phyloP scores from a whole-genome alignment of 1,284 basidiomycete species.

The Cerrena zonata region DNA sequence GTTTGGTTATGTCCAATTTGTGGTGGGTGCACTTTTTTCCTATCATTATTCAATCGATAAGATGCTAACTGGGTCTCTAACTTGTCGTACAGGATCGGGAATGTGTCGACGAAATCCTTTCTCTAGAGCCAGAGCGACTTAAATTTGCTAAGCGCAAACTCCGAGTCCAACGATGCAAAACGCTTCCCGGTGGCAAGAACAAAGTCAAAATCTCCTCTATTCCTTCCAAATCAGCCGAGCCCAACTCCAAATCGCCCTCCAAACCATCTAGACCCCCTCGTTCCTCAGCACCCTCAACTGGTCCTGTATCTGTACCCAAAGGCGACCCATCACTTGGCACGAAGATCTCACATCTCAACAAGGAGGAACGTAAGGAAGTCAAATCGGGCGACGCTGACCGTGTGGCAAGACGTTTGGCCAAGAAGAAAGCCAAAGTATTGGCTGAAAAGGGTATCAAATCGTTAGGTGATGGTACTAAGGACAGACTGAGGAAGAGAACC shows the following conservation, averaged over 20 bases:
- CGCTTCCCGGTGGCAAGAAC: constrained; percentile 35
- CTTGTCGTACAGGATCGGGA: constrained; percentile 61
- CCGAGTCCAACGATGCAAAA: constrained; percentile 82
- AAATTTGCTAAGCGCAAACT: constrained; percentile 87
- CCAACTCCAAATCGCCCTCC: background rate
- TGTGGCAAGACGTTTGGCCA: constrained; percentile 76
- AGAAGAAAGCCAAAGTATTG: constrained; percentile 73
- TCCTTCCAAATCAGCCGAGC: constrained; percentile 12
- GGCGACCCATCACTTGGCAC: constrained; percentile 78
- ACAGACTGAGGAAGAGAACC: constrained; percentile 45
- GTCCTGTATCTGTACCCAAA: constrained; percentile 44
- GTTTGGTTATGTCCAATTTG: constrained; percentile 89
- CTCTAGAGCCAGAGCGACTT: constrained; percentile 67
- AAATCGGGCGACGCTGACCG: constrained; percentile 77
- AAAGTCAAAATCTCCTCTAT: constrained; percentile 18
- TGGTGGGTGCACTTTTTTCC: constrained; percentile 43
- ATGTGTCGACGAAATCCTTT: constrained; percentile 85
- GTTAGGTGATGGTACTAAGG: constrained; percentile 30
- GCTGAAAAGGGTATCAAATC: constrained; percentile 39
- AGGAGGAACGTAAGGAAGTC: constrained; percentile 77
- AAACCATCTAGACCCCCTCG: constrained; percentile 1
- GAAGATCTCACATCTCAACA: constrained; percentile 70
- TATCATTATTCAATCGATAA: no score
- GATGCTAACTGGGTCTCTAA: no score
- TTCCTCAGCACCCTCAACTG: constrained; percentile 19